Percentiles rank a stretch among this genome's conserved stretches.
These are phyloP conservation scores for Geotrichum macrosporum DNA, from an alignment of 1,139 yeast species.

Conservation along the genomic window DNA sequence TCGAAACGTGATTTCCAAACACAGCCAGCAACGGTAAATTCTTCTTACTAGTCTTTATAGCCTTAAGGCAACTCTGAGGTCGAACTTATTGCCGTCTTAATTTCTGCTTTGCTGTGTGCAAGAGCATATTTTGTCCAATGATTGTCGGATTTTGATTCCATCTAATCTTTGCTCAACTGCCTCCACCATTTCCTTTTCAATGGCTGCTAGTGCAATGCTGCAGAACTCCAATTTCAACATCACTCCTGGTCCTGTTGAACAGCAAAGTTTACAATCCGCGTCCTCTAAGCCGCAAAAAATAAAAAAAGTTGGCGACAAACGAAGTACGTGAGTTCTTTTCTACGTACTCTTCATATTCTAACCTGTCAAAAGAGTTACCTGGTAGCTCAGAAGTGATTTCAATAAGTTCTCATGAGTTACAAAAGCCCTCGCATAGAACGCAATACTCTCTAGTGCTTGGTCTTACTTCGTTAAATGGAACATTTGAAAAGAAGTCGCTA, in stretches of 20 bases:
- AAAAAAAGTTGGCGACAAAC: not conserved
- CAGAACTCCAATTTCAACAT: not conserved
- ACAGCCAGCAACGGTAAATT: no score
- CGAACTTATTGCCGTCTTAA: no score
- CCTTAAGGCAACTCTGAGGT: no score
- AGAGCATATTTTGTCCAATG: no score
- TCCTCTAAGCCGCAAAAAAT: not conserved
- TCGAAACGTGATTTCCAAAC: no score
- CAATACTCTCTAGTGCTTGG: constrained; percentile 52
- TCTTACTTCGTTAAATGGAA: constrained; percentile 69
- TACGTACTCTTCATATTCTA: not conserved
- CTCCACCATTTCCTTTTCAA: not conserved
- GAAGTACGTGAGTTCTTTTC: not conserved
- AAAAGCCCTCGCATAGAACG: not conserved
- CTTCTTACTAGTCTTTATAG: no score
- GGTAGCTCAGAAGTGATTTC: no score
- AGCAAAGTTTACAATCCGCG: not conserved
- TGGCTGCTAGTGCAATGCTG: not conserved
- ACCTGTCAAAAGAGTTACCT: not conserved
- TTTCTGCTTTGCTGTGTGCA: no score
- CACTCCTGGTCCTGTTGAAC: not conserved
- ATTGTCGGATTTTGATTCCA: not conserved
- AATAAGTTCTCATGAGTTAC: no score
- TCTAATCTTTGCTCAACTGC: not conserved
- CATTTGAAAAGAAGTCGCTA: constrained; percentile 75